Base-by-base conservation (phyloP, 2,329 filamentous ascomycete genomes). In the Penicillium concentricum region DNA sequence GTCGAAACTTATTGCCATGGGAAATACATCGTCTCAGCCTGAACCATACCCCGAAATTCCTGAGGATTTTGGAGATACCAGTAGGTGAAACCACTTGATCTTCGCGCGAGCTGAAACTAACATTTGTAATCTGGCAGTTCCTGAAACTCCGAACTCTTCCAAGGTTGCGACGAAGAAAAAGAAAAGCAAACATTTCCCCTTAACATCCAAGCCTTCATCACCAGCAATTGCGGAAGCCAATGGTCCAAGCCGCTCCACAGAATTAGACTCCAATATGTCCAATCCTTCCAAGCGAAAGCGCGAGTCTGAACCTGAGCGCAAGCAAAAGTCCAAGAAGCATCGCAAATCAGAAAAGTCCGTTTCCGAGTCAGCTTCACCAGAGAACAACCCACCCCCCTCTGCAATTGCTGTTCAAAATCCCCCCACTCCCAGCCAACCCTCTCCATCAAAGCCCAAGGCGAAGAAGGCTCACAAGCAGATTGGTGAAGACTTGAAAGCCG, bases 271-370 rank as follows among this genome's bases (percentile, higher is more conserved):
- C 16, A 52, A 61, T 24, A 39, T 45, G n/a, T 34, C 61, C 20
- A 64, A 59, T 2, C 57, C 61, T 13, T 39, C 54, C 32, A 73
- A 72, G 58, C 68, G 71, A 48, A 73, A 69, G 53, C 68, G 66
- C 28, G 48, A 61, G 4, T 50, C 56, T 13, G 62, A 67, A 20
- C 45, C 49, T 16, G 18, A 62, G 37, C 37, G 35, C 10, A 49
- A 55, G 10, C 32, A 53, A 28, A 56, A 42, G 15, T 15, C 18
- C 2, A 55, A 63, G 20, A 61, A 60, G 26, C 34, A 52, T 24
- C 18, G 30, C 30, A 39, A 46, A 39, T 47, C 41, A 34, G 24
- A 54, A 22, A 52, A 35, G 18, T 39, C 7, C 3, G 12, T 18
- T 18, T 42, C 38, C n/a, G 15, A 43, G n/a, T 39, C 24, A 32